Evolutionary conservation across 345 rosid species (phyloP), one percentile per base, ranked within the genome.

Genomic region (Lepidium aucheri): DNA sequence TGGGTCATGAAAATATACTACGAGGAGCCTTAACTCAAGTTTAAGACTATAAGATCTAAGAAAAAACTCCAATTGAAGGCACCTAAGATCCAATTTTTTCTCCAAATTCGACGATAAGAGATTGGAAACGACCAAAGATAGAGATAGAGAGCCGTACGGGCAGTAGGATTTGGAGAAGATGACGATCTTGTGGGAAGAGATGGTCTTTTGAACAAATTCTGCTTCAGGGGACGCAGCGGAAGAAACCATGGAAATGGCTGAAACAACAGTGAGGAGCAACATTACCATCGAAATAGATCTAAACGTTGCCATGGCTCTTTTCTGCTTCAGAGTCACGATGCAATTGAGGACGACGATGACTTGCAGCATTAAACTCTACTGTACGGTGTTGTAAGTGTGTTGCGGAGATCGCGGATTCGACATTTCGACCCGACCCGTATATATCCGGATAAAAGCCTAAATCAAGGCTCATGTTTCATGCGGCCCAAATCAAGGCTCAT

Each of bases 81-180:
- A 33, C 17, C 18, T 4, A 65, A 59, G 68, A 52, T 66, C 34
- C 56, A 51, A 58, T 9, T 60, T 43, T 43, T 52, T 67, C 2
- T 28, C 9, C 1, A 33, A 63, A 56, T 3, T 4, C 2, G 10
- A 53, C 0, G 34, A 72, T 42, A 32, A 50, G 5, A 15, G 16
- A 65, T 14, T 43, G 13, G 12, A 18, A 28, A 56, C n/a, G 52
- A 0, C 2, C 9, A 61, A 2, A 13, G 39, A 61, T 9, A 41
- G 17, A 18, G n/a, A 36, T 57, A 53, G 40, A 40, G 28, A 34
- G 39, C 5, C 54, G 1, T 81, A 92, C 95, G 98, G 95, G 95
- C 98, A 92, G 74, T 92, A 92, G 46, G 98, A 89, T 62, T 92
- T 92, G 78, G 98, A 92, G 91, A 92, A 92, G 79, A 92, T 86